Evolutionary conservation across 176 grass and related monocot genomes (phyloP).

Genomic region (Rhynchospora tenuis): DNA sequence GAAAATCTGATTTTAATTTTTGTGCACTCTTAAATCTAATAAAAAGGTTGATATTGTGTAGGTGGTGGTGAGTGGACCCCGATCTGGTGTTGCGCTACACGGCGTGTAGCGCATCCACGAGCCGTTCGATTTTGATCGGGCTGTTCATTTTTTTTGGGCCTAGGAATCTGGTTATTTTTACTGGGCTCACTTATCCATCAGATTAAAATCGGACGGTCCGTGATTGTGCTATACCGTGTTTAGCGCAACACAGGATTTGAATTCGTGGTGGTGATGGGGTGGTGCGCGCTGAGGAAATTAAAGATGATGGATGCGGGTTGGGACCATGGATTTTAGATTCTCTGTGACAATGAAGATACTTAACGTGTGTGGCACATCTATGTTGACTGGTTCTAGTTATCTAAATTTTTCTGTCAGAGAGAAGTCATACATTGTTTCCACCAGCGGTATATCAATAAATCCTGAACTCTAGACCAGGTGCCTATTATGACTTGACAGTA

Average conservation of each 20-base stretch:
- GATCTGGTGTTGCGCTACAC: too few species aligned
- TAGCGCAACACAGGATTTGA: too few species aligned
- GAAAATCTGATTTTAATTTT: slow-evolving; percentile 18
- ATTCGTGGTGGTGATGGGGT: background rate
- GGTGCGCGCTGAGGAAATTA: background rate
- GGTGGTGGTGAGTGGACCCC: too few species aligned
- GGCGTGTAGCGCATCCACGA: too few species aligned
- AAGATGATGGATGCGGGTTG: slow-evolving; percentile 1
- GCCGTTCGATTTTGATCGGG: too few species aligned
- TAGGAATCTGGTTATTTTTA: too few species aligned
- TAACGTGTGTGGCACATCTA: background rate
- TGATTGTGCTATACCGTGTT: too few species aligned
- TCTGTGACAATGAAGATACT: background rate
- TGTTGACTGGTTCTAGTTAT: background rate
- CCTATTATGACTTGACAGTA: background rate
- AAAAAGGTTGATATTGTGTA: background rate
- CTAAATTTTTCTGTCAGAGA: background rate
- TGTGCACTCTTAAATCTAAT: background rate
- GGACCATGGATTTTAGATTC: background rate
- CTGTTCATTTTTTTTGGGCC: too few species aligned
- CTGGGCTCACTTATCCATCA: too few species aligned
- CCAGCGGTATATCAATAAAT: background rate
- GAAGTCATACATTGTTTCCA: background rate
- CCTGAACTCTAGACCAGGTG: background rate
- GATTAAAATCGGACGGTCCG: too few species aligned